Evolutionary conservation across 164 flowering plant genomes (phyloP).

Genomic region (Piper betle): DNA sequence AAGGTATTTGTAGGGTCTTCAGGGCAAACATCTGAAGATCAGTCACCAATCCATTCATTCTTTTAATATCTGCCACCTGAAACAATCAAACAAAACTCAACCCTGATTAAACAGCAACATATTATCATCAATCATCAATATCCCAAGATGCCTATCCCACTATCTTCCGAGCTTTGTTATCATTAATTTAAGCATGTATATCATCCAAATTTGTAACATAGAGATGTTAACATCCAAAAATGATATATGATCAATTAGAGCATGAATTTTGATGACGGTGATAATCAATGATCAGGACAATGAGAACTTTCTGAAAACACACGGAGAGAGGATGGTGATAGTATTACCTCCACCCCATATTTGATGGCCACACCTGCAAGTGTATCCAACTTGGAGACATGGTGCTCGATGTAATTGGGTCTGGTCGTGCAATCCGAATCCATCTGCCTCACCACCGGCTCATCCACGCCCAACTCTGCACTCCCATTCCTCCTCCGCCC

Average conservation of each 20-base stretch:
- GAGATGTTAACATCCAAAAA: too few relatives aligned
- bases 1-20: slow-evolving; percentile 60
- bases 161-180: too few relatives aligned
- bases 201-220: too few relatives aligned
- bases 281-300: too few relatives aligned
- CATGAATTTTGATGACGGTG: too few relatives aligned
- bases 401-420: slow-evolving; percentile 41
- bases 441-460: not conserved
- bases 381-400: slow-evolving; percentile 73
- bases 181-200: too few relatives aligned
- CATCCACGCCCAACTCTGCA: slow-evolving; percentile 2
- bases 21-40: slow-evolving; percentile 94
- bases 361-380: slow-evolving; percentile 92
- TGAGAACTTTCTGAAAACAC: not conserved
- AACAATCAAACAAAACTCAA: not conserved
- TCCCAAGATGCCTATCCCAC: too few relatives aligned
- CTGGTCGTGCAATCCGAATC: slow-evolving; percentile 3
- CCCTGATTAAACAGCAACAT: not conserved
- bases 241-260: too few relatives aligned
- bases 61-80: slow-evolving; percentile 80
- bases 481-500: slow-evolving; percentile 7
- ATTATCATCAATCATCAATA: not conserved
- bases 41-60: slow-evolving; percentile 62
- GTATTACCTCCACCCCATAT: slow-evolving; percentile 82
- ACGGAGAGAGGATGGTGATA: not conserved